phyloP scores from a whole-genome alignment of 108 stramenopile species.

The Fragilariopsis cylindrus region DNA sequence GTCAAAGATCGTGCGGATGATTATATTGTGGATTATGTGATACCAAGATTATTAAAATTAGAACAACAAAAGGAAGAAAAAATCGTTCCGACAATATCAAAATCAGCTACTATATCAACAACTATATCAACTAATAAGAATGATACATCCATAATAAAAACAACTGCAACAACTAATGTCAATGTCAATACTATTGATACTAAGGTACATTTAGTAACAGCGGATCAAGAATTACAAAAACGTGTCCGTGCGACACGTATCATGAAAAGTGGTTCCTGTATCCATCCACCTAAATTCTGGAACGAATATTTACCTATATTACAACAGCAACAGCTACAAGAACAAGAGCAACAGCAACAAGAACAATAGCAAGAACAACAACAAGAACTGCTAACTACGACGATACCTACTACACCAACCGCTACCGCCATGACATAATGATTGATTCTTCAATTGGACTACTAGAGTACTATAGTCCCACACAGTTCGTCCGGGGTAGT shows the following conservation, averaged over 20 bases:
- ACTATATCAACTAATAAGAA: no score
- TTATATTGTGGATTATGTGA: neutral
- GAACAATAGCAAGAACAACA: no score
- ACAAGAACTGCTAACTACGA: no score
- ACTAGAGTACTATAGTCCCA: no score
- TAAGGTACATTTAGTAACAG: conserved; percentile 11
- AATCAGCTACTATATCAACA: neutral
- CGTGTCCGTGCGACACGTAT: conserved; percentile 8
- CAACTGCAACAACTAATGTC: neutral
- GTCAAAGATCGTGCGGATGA: conserved; percentile 22
- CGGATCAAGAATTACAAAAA: conserved; percentile 15
- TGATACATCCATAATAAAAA: no score
- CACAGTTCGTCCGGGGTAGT: no score
- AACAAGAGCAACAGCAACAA: no score
- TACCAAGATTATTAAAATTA: neutral
- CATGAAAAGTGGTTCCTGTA: conserved; percentile 1
- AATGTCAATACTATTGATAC: no score
- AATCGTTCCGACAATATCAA: neutral
- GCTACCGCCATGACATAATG: no score
- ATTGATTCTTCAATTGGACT: no score
- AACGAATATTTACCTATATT: conserved; percentile 8
- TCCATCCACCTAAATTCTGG: conserved; percentile 20
- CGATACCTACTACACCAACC: no score
- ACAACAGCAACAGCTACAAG: neutral
- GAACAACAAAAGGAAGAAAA: neutral